Conservation (phyloP, 176 grass and related monocot genomes). For the Zea mays region Zm-B73-REFERENCE-NAM-5.0 NC_050104.1:154018001-154018500, state of each 20-base stretch:
- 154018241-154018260: not conserved
- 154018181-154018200: not conserved
- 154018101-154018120: not conserved
- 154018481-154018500: accelerated
- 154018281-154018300: slow-evolving; percentile 47
- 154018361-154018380: slow-evolving; percentile 29
- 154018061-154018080: not conserved
- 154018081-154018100: not conserved
- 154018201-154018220: not conserved
- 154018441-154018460: not conserved
- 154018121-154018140: too few relatives aligned
- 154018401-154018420: slow-evolving; percentile 41
- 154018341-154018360: slow-evolving; percentile 41
- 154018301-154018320: not conserved
- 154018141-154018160: too few relatives aligned
- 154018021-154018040: too few relatives aligned
- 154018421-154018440: slow-evolving; percentile 25
- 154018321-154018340: not conserved
- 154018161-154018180: too few relatives aligned
- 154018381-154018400: slow-evolving; percentile 44
- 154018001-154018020: too few relatives aligned
- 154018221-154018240: slow-evolving; percentile 41
- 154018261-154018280: slow-evolving; percentile 28
- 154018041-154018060: too few relatives aligned
- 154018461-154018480: not conserved